Conservation (phyloP, 1,284 basidiomycete species). For the Ceratorhiza oryzae-sativae region DNA sequence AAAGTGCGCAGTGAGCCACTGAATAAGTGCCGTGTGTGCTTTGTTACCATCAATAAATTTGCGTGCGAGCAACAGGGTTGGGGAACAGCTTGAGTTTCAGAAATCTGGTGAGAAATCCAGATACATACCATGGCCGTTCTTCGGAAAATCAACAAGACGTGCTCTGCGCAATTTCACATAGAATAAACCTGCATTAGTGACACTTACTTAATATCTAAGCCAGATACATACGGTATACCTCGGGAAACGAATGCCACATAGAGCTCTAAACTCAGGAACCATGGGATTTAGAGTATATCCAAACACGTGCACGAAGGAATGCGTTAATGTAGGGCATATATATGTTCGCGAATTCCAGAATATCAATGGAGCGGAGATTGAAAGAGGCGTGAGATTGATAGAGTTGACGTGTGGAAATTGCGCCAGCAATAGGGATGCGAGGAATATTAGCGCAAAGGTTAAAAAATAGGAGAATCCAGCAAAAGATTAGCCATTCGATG, state of each 20-base stretch:
- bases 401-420: neutral
- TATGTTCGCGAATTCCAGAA: neutral
- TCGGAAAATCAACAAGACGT: slow-evolving; percentile 56
- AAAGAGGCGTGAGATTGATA: slow-evolving; percentile 6
- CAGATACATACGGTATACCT: slow-evolving; percentile 72
- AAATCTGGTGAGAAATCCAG: neutral
- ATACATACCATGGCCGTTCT: slow-evolving; percentile 45
- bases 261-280: slow-evolving; percentile 55
- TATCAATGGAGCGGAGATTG: slow-evolving; percentile 19
- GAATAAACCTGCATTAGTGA: neutral
- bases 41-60: slow-evolving; percentile 31
- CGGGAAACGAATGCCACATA: slow-evolving; percentile 73
- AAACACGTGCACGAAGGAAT: slow-evolving; percentile 1
- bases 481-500: neutral
- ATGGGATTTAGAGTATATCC: slow-evolving; percentile 5
- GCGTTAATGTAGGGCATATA: neutral
- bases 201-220: neutral
- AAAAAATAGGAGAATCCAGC: neutral
- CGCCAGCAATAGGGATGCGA: neutral
- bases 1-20: slow-evolving; percentile 77
- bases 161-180: slow-evolving; percentile 54
- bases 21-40: slow-evolving; percentile 58
- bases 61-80: slow-evolving; percentile 6
- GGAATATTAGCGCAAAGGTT: neutral
- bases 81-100: neutral